Base-by-base conservation (phyloP, 371 early-diverging fungal genomes). In the Sporodiniella umbellata region DNA sequence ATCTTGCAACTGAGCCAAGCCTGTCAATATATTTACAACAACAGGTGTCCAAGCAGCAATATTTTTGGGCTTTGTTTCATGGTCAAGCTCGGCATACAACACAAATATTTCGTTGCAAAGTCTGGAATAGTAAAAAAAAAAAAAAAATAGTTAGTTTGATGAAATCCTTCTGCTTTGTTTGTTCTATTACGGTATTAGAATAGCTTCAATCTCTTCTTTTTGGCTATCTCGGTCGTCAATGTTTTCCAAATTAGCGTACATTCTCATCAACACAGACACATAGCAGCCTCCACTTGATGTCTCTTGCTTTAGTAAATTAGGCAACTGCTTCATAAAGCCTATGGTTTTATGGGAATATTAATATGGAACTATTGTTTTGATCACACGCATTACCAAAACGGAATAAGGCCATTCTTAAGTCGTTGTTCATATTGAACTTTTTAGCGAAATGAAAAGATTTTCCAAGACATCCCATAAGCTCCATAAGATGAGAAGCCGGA, bases 291-390 rank as follows among this genome's bases (percentile, higher is more conserved):
- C 78, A 53, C 78, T 73, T 3, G 70, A 73, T 14, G 78, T 73
- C 48, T 90, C 91, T 76, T 93, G 85, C 55, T 89, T 89, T 25
- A 93, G 72, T 35, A 96, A 56, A 53, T 93, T 92, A 15, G 96
- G 96, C 57, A 93, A 60, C 35, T 92, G 89, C 26, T 87, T 84
- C 82, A 93, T 92, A 38, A 92, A 87, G 7, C 94, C 94, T 75
- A 37, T n/a, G n/a, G n/a, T n/a, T n/a, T n/a, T n/a, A n/a, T n/a
- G n/a, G n/a, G n/a, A n/a, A n/a, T n/a, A n/a, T n/a, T n/a, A n/a
- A n/a, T n/a, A n/a, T n/a, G n/a, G n/a, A n/a, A n/a, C n/a, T n/a
- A n/a, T n/a, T n/a, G n/a, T n/a, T n/a, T n/a, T n/a, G n/a, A n/a
- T n/a, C n/a, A n/a, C n/a, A n/a, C n/a, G n/a, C n/a, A n/a, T n/a